Evolutionary conservation across 2,329 filamentous ascomycete genomes (phyloP), one percentile per base, ranked within the genome.

Genomic region (Phialocephala subalpina): DNA sequence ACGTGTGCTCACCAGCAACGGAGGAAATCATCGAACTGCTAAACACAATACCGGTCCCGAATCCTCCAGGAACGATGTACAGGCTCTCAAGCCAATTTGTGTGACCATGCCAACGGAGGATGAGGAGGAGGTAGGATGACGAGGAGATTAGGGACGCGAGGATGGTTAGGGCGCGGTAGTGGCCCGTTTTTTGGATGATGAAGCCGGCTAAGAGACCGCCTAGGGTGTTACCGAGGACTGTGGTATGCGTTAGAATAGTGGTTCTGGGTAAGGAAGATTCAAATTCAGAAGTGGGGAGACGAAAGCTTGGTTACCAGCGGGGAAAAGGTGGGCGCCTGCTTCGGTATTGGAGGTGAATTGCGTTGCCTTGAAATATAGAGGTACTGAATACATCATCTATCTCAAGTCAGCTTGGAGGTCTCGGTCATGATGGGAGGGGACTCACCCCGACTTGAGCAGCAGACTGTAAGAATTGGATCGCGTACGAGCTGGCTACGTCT

Each of bases 361-460:
- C 0, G 89, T 89, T 0, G 90, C 84, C 64, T 91, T 87, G 69
- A 92, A 93, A 77, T 92, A 92, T 0, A 92, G 77, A 0, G 90
- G 90, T 0, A 92, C 84, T 0, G 84, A 83, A 62, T 88, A 89
- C 85, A 92, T 88, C 73, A 89, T 81, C 77, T 82, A 66, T 56
- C 16, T 12, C 5, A 25, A 18, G n/a, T 67, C 36, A 42, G 18
- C 18, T 22, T 7, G 11, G 20, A n/a, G 3, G 20, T 22, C 45
- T 20, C 20, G 56, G 22, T 36, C 55, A 11, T 57, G 38, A 47
- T 11, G 12, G 2, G 40, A 56, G 52, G 27, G 12, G n/a, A 75
- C 81, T 70, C 72, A 88, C 83, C 0, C 82, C 84, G 9, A 87
- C 76, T 71, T 92, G 90, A 0, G 87, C 86, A 0, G 82, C 81